Percentiles rank a stretch among this genome's conserved stretches.
Conservation (phyloP, 73 alveolate species). For the Tetrahymena malaccensis region DNA sequence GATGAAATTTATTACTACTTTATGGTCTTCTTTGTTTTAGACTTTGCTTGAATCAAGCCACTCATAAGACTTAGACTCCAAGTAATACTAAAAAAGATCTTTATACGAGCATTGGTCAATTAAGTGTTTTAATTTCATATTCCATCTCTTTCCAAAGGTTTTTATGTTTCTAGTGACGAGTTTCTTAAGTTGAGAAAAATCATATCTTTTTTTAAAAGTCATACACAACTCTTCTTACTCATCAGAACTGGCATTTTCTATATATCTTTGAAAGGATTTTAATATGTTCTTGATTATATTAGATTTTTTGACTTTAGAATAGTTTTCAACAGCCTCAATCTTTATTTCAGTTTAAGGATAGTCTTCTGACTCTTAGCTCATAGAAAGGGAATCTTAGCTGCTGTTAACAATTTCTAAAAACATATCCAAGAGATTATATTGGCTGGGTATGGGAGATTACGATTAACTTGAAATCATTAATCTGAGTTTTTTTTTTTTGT, state of each 20-base stretch:
- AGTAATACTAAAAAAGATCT: neutral
- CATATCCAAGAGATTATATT: neutral
- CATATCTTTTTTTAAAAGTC: neutral
- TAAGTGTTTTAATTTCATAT: neutral
- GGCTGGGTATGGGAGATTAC: neutral
- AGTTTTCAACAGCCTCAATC: neutral
- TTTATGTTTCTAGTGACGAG: neutral
- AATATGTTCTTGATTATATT: neutral
- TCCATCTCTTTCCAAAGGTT: neutral
- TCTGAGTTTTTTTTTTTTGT: too few species aligned
- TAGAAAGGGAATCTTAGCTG: neutral
- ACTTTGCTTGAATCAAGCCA: neutral
- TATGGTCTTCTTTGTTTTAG: neutral
- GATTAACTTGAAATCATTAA: neutral
- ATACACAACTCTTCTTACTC: neutral
- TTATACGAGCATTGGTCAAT: neutral
- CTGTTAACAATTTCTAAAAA: neutral
- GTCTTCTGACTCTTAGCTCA: neutral
- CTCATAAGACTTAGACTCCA: neutral
- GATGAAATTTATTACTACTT: neutral
- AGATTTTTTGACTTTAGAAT: neutral
- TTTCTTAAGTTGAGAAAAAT: neutral
- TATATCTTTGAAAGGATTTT: neutral
- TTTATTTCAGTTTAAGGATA: neutral
- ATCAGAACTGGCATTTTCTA: neutral